phyloP scores from a whole-genome alignment of 1,284 basidiomycete genomes.

The Ustilago tritici region DNA sequence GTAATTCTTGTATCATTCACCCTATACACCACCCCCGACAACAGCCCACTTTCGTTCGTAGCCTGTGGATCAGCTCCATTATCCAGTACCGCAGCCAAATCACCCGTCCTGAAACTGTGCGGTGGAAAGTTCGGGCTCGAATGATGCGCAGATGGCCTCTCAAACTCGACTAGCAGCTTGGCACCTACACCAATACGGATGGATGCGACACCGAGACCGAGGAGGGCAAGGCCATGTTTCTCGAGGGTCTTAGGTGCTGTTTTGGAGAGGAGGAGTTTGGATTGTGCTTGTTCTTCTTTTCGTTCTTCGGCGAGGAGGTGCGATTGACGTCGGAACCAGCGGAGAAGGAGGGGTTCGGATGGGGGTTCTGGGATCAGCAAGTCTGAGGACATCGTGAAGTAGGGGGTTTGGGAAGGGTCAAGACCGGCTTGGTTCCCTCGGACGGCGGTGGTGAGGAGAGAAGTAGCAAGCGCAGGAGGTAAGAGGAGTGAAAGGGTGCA shows the following conservation, averaged over 20 bases:
- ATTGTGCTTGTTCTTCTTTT: slow-evolving; percentile 84
- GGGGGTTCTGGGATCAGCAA: slow-evolving; percentile 47
- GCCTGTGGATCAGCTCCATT: slow-evolving; percentile 69
- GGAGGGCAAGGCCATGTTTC: slow-evolving; percentile 84
- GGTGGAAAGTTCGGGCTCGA: slow-evolving; percentile 80
- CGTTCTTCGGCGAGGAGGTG: slow-evolving; percentile 79
- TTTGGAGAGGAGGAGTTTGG: slow-evolving; percentile 82
- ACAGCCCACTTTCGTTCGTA: slow-evolving; percentile 20
- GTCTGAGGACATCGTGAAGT: slow-evolving; percentile 17
- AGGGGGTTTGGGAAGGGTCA: not conserved
- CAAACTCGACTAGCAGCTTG: slow-evolving; percentile 89
- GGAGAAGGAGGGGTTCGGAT: slow-evolving; percentile 60
- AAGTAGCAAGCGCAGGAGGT: not conserved
- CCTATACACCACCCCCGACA: slow-evolving; percentile 50
- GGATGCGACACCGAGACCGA: slow-evolving; percentile 78
- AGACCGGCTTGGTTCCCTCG: slow-evolving; percentile 12
- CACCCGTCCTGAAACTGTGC: slow-evolving; percentile 85
- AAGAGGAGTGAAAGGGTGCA: not conserved
- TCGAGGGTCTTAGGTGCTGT: slow-evolving; percentile 86
- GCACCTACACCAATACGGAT: slow-evolving; percentile 87
- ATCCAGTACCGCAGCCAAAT: slow-evolving; percentile 85
- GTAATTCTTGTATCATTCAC: slow-evolving; percentile 37
- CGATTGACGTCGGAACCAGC: slow-evolving; percentile 81
- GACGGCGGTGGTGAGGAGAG: not conserved
- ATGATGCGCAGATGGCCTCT: slow-evolving; percentile 84